phyloP scores from a whole-genome alignment of 192 early-diverging fungal genomes.

The Entrophospora sp. region DNA sequence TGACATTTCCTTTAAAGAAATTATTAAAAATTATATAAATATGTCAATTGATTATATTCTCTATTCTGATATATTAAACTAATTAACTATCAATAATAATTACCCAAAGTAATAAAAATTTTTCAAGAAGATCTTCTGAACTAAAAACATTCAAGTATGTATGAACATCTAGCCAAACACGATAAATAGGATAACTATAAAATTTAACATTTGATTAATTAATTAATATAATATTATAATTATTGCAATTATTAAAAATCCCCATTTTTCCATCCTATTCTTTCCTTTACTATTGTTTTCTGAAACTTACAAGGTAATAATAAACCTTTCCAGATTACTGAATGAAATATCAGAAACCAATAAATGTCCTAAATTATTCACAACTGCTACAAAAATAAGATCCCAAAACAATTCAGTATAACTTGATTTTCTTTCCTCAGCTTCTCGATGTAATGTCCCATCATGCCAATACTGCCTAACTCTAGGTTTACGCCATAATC shows the following conservation, averaged over 20 bases:
- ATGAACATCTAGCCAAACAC: constrained; percentile 5
- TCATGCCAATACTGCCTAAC: constrained; percentile 21
- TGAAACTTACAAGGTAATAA: constrained; percentile 22
- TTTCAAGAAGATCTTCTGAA: constrained; percentile 25
- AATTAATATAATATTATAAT: not conserved
- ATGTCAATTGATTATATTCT: not conserved
- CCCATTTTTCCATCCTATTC: not conserved
- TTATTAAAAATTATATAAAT: not conserved
- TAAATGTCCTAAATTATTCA: constrained; percentile 6
- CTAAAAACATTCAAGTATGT: constrained; percentile 13
- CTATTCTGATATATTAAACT: not conserved
- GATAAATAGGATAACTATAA: constrained; percentile 13
- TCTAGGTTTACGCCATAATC: constrained; percentile 18
- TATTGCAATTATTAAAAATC: not conserved
- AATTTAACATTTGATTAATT: not conserved
- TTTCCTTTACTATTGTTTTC: no score
- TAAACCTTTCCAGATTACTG: constrained; percentile 1
- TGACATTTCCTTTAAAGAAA: constrained; percentile 15
- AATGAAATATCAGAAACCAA: not conserved
- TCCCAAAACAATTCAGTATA: constrained; percentile 26
- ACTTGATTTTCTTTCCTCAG: constrained; percentile 12
- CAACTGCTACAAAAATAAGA: constrained; percentile 21
- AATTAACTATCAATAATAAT: not conserved
- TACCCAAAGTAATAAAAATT: constrained; percentile 22
- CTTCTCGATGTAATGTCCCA: constrained; percentile 15